Conservation (phyloP, 352 stramenopile genomes). For the Globisporangium splendens region DNA sequence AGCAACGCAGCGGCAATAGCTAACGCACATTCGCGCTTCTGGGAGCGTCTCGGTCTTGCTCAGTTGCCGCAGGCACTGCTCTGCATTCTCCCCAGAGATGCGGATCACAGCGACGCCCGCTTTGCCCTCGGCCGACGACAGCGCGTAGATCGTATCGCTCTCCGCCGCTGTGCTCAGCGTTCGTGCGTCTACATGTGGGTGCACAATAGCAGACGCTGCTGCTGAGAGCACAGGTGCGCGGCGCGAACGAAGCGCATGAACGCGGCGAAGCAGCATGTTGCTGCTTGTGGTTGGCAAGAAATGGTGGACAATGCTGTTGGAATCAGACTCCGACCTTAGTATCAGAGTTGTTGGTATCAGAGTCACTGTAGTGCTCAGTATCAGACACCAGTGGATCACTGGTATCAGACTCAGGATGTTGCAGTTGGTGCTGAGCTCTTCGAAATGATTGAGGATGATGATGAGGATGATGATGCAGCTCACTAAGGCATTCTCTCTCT, state of each 20-base stretch:
- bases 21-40: slow-evolving; percentile 43
- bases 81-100: slow-evolving; percentile 77
- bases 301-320: not conserved
- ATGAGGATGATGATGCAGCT: too few species aligned
- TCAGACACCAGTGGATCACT: too few species aligned
- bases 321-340: too few species aligned
- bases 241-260: not conserved
- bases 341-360: not conserved
- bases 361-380: too few species aligned
- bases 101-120: slow-evolving; percentile 87
- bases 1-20: too few species aligned
- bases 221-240: not conserved
- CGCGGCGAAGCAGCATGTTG: not conserved
- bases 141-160: slow-evolving; percentile 89
- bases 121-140: slow-evolving; percentile 84
- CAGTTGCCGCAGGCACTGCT: slow-evolving; percentile 60
- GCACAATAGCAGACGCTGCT: not conserved
- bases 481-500: too few species aligned
- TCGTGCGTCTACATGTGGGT: not conserved
- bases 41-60: slow-evolving; percentile 38
- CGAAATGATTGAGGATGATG: too few species aligned
- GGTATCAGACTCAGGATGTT: too few species aligned
- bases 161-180: slow-evolving; percentile 26
- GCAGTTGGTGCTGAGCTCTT: too few species aligned
- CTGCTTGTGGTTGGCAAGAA: not conserved